Base-by-base conservation (phyloP, 2,329 filamentous ascomycete species). In the Fusarium piperis region DNA sequence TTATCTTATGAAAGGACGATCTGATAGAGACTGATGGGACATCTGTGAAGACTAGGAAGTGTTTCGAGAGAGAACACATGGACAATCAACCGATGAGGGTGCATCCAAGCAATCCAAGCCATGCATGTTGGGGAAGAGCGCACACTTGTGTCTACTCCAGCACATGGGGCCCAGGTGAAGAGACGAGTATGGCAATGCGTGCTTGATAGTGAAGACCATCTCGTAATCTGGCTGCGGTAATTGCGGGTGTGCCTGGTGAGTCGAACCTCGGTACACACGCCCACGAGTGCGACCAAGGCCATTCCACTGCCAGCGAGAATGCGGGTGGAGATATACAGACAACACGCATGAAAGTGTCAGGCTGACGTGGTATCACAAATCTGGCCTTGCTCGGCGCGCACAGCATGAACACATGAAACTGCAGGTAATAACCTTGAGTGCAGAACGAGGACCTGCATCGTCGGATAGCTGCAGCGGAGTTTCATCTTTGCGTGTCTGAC, bases 401-500 rank as follows among this genome's bases (percentile, higher is more conserved):
- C 65, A 57, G 13, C 74, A 73, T 65, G 53, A 57, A 57, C 33
- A 57, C 53, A 65, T 39, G 48, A 41, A 53, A 57, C 23, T 53
- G 36, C 46, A 59, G 59, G 35, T 15, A 44, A 61, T 51, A 33
- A 16, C 28, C 48, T 56, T 39, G 51, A 62, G 39, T 33, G 44
- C 59, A 56, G 48, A 30, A 12, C 32, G 53, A 18, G 15, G n/a
- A 18, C 30, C 35, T 46, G 23, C 20, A 6, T 35, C 13, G 35
- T n/a, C 38, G 35, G 44, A 38, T 33, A 65, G 30, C 33, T 58
- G 39, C 48, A 60, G 44, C 23, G 38, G 5, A n/a, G n/a, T 20
- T 61, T 63, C 52, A 59, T 46, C 36, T 23, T 18, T 64, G 44
- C 13, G 8, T 51, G 38, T 35, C 53, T 18, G 36, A 55, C 16